Evolutionary conservation across 345 rosid genomes (phyloP).

Genomic region (Erodium maritimum): DNA sequence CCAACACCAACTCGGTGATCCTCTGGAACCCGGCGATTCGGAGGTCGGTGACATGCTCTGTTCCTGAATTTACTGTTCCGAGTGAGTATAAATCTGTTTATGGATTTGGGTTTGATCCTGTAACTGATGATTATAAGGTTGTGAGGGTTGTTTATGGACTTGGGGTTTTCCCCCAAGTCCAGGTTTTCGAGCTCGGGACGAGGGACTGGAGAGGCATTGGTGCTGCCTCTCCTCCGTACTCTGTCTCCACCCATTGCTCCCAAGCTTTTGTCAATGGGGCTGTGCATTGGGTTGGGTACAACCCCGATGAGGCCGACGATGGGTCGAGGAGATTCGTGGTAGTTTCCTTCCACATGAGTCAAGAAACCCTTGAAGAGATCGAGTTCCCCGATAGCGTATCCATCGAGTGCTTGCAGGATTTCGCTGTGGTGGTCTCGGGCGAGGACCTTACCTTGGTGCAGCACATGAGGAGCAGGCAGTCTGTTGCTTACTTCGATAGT

Average conservation of each 20-base stretch:
- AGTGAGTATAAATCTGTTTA: conserved; percentile 1
- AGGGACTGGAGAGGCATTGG: conserved; percentile 19
- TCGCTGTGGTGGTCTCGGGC: conserved; percentile 7
- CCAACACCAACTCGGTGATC: conserved; percentile 5
- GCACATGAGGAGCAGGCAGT: conserved; percentile 2
- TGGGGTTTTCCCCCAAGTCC: conserved; percentile 12
- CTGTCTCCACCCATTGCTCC: conserved; percentile 10
- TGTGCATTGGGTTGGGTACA: conserved; percentile 31
- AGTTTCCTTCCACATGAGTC: conserved; percentile 12
- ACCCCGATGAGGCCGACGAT: background rate
- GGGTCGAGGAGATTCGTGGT: conserved; percentile 4
- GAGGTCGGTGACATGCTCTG: conserved; percentile 1
- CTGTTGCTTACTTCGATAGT: background rate
- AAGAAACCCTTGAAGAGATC: conserved; percentile 18
- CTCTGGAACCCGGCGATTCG: conserved; percentile 15
- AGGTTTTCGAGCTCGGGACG: conserved; percentile 13
- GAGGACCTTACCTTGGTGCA: conserved; percentile 17
- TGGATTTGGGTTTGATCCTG: conserved; percentile 18
- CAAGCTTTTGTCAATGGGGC: conserved; percentile 18
- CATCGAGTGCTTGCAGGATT: conserved; percentile 4
- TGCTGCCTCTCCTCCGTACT: conserved; percentile 10
- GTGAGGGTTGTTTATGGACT: conserved; percentile 15
- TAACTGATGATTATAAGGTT: conserved; percentile 17
- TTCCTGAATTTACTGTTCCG: background rate
- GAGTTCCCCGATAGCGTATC: conserved; percentile 15